Percentiles rank a stretch among this genome's conserved stretches.
Conservation (phyloP, 2,329 filamentous ascomycete genomes). For the Lachnellula occidentalis region DNA sequence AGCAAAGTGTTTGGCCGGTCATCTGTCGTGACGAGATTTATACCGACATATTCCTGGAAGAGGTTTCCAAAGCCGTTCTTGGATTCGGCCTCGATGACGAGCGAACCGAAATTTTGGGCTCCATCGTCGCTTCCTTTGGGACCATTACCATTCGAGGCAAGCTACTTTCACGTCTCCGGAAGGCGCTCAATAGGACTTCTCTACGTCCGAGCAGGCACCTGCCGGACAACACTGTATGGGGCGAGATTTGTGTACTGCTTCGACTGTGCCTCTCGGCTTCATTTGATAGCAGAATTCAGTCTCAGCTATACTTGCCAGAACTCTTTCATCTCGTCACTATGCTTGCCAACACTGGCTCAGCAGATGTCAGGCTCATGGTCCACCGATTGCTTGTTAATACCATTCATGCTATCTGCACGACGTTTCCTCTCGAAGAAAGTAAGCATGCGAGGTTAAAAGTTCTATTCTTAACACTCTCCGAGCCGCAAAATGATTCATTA, state of each 20-base stretch:
- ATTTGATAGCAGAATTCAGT: constrained; percentile 62
- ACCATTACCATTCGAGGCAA: constrained; percentile 62
- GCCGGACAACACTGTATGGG: constrained; percentile 63
- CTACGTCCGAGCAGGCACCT: constrained; percentile 59
- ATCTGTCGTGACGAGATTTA: constrained; percentile 61
- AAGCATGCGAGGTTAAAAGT: constrained; percentile 40
- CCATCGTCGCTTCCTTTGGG: constrained; percentile 57
- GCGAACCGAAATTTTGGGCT: constrained; percentile 54
- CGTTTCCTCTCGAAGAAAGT: constrained; percentile 56
- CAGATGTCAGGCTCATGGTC: constrained; percentile 52
- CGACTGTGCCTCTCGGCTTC: constrained; percentile 62
- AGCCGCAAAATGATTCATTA: constrained; percentile 54
- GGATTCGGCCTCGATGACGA: constrained; percentile 54
- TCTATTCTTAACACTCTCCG: constrained; percentile 53
- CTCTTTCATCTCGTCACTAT: constrained; percentile 67
- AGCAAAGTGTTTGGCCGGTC: constrained; percentile 60
- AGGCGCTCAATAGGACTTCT: constrained; percentile 62
- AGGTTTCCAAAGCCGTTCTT: constrained; percentile 59
- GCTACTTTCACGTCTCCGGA: constrained; percentile 59
- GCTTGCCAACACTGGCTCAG: constrained; percentile 59
- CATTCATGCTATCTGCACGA: constrained; percentile 62
- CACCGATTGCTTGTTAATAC: constrained; percentile 62
- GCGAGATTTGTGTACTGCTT: constrained; percentile 62
- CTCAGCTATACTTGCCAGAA: constrained; percentile 62
- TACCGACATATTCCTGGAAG: constrained; percentile 62